Percentiles rank a stretch among this genome's conserved stretches.
These are phyloP conservation scores for Auricularia cornea DNA, from an alignment of 768 basidiomycete genomes.

Conservation along the genomic window DNA sequence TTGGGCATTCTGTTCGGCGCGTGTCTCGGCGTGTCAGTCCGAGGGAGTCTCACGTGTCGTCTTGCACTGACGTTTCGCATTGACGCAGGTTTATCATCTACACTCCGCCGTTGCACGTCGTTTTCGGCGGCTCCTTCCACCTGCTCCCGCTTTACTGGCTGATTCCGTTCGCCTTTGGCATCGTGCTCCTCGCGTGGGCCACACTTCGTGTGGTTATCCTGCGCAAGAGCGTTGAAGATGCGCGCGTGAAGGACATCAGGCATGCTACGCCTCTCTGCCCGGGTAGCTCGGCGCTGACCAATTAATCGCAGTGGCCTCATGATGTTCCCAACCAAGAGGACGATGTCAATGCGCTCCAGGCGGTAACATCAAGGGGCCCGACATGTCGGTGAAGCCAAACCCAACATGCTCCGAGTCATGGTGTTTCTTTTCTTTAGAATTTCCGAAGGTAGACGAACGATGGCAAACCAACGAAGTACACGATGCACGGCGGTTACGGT, in stretches of 20 bases:
- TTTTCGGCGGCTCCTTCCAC: slow-evolving; percentile 52
- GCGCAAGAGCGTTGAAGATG: slow-evolving; percentile 44
- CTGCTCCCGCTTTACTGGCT: slow-evolving; percentile 62
- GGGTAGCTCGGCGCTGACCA: background rate
- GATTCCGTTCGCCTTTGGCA: slow-evolving; percentile 52
- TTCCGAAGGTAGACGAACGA: too few species aligned
- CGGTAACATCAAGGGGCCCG: background rate
- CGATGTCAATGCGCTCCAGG: background rate
- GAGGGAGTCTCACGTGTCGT: too few species aligned
- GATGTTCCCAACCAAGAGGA: background rate
- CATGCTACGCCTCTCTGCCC: background rate
- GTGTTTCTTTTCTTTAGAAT: too few species aligned
- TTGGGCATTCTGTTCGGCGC: slow-evolving; percentile 53
- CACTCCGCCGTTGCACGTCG: slow-evolving; percentile 58
- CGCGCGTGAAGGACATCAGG: slow-evolving; percentile 52
- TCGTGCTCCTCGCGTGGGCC: slow-evolving; percentile 47
- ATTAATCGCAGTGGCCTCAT: background rate
- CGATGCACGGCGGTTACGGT: too few species aligned
- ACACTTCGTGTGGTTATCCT: slow-evolving; percentile 50
- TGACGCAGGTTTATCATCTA: slow-evolving; percentile 26
- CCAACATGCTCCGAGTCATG: too few species aligned
- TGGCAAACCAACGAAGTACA: too few species aligned
- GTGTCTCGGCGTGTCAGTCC: slow-evolving; percentile 55
- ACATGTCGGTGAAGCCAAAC: too few species aligned
- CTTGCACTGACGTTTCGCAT: too few species aligned